These are phyloP conservation scores for Hygrophoropsis aurantiaca DNA, from an alignment of 768 basidiomycete genomes.

Conservation along the genomic window DNA sequence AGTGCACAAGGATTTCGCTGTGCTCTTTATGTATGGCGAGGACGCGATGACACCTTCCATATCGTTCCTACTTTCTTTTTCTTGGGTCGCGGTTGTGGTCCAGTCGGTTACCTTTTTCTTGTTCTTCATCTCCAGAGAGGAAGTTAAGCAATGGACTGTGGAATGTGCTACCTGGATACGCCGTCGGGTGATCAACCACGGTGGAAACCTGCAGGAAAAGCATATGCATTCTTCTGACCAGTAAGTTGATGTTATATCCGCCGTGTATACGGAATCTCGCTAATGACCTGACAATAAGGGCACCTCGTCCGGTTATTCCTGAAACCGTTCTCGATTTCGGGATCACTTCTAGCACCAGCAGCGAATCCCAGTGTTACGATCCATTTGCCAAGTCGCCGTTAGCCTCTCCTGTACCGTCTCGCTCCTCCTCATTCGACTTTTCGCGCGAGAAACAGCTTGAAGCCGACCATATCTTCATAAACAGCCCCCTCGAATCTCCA, in stretches of 20 bases:
- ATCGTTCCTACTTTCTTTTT: constrained; percentile 33
- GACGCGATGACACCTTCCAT: constrained; percentile 26
- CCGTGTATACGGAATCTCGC: neutral
- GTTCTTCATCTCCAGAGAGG: constrained; percentile 54
- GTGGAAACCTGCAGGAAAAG: neutral
- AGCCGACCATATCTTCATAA: constrained; percentile 13
- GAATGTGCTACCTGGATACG: neutral
- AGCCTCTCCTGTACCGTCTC: neutral
- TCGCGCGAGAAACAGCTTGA: constrained; percentile 1
- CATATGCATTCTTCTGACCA: constrained; percentile 4
- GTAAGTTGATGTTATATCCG: constrained; percentile 5
- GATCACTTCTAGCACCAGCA: constrained; percentile 9
- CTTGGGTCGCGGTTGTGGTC: constrained; percentile 21
- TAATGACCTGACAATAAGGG: constrained; percentile 15
- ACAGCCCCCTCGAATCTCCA: constrained; percentile 22
- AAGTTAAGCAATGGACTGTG: constrained; percentile 23
- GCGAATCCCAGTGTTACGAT: constrained; percentile 4
- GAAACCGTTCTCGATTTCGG: constrained; percentile 25
- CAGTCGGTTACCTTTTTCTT: constrained; percentile 49
- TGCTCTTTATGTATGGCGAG: constrained; percentile 14
- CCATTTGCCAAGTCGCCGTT: constrained; percentile 8
- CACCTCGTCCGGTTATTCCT: constrained; percentile 11
- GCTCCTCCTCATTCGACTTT: constrained; percentile 6
- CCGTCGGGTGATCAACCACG: neutral
- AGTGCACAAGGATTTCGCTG: constrained; percentile 47